These are phyloP conservation scores for Papilionanthe hybrid DNA, from an alignment of 116 monocot genomes.

Conservation along the genomic window DNA sequence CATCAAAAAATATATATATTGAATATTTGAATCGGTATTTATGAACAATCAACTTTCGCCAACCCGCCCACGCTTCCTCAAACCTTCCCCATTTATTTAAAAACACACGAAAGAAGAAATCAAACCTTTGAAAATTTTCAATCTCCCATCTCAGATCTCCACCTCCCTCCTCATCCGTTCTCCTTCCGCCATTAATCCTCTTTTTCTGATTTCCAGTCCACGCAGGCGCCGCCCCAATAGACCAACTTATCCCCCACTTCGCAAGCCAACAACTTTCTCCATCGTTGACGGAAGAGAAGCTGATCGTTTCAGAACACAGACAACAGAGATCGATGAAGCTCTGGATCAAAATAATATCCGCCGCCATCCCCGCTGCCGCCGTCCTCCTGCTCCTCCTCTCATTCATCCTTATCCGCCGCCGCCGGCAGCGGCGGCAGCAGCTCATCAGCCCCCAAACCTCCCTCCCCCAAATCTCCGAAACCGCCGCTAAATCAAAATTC, in stretches of 20 bases:
- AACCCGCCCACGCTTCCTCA: background rate
- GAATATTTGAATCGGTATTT: too few relatives aligned
- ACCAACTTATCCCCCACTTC: background rate
- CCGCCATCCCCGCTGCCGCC: constrained; percentile 12
- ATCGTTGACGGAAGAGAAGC: background rate
- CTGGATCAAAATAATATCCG: constrained; percentile 26
- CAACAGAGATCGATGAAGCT: constrained; percentile 19
- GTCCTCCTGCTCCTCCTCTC: constrained; percentile 10
- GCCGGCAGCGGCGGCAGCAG: constrained; percentile 6
- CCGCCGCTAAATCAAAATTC: background rate
- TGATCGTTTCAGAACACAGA: background rate
- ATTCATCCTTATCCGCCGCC: constrained; percentile 2
- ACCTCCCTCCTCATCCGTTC: constrained; percentile 4
- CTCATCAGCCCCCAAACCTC: background rate
- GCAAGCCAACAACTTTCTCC: background rate
- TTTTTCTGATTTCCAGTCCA: constrained; percentile 1
- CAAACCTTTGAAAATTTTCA: background rate
- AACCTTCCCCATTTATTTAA: background rate
- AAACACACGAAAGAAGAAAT: background rate
- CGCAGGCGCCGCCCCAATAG: background rate
- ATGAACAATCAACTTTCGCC: background rate
- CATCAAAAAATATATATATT: too few relatives aligned
- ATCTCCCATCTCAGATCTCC: background rate
- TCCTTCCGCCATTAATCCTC: background rate
- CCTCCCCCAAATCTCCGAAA: constrained; percentile 1